Base-by-base conservation (phyloP, 1,139 yeast species). In the Hemisphaericaspora lyxosophila region DNA sequence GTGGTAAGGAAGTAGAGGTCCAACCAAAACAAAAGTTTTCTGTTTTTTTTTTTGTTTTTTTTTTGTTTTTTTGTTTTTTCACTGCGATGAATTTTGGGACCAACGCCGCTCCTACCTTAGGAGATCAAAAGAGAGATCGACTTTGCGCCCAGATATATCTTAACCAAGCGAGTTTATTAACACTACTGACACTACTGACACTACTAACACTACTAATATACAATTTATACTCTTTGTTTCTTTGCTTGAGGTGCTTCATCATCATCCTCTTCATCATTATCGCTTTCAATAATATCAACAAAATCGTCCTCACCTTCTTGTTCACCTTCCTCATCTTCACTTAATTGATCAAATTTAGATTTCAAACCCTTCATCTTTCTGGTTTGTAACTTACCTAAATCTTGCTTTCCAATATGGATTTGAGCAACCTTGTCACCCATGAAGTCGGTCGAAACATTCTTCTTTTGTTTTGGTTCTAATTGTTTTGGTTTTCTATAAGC, bases 311-410 rank as follows among this genome's bases (percentile, higher is more conserved):
- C 77, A 6, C 20, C 30, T 15, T 19, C 19, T 26, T 20, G 23
- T 12, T 67, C 46, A 23, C 54, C 62, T 20, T 51, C 63, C 20
- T 54, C 79, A 19, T 76, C 84, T 28, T 73, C 84, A 43, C 67
- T 66, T 30, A 57, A 62, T 63, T 88, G 96, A 57, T 88, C 96
- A 51, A 73, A 89, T 60, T 76, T 82, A 41, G 88, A 73, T 70
- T 94, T 94, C 58, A 92, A 75, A 59, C 98, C 99, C 76, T 94
- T 94, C 96, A 92, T 87, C 80, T 92, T 92, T 70, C 98, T 82
- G 9, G 98, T 90, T 67, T 92, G 98, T 60, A 92, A 67, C 62
- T 83, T 84, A 58, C 78, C 74, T 61, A 94, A 73, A 61, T 92
- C 97, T 73, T 92, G 99, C 63, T 84, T 84, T 65, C 96, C 97